Evolutionary conservation across 2,329 filamentous ascomycete genomes (phyloP), one percentile per base, ranked within the genome.

Genomic region (Talaromyces marneffei): DNA sequence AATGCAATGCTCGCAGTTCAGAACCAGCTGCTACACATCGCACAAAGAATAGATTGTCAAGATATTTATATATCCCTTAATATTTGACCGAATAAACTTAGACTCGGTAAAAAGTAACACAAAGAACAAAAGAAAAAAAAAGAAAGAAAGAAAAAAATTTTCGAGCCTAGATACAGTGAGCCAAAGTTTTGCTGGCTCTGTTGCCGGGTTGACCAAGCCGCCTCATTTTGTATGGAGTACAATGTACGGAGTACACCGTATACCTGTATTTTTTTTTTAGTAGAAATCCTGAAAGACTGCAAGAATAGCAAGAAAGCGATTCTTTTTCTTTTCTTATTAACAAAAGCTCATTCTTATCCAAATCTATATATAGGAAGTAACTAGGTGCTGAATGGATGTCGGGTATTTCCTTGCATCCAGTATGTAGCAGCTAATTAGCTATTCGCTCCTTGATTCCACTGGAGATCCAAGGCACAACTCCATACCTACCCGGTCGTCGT

Each of bases 141-240:
- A 20, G 23, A 37, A 18, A 46, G 35, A 40, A 53, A 44, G 14
- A 33, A 33, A 53, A 59, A 59, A 59, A 50, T 58, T 58, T 58
- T 58, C 42, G 42, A 46, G 29, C 25, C 55, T 57, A 46, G 37
- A 29, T 25, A 27, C 12, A 33, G 31, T 18, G 33, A 40, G 14
- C 52, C 52, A 55, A 40, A 55, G 52, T 55, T 55, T 40, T 18
- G 52, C 35, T 52, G 57, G 50, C 20, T 53, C 44, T 59, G 57
- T 59, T 59, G 57, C 57, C 57, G 57, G 57, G 57, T 59, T 59
- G 57, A 59, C 57, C 44, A 40, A 16, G 44, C 56, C 46, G 56
- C 56, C 56, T 58, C 56, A 48, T 35, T 39, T n/a, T 44, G 57
- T 29, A 23, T 42, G 35, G 20, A 40, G 37, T 59, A 40, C 35